These are phyloP conservation scores for Diplodia corticola DNA, from an alignment of 2,329 filamentous ascomycete genomes.

Conservation along the genomic window DNA sequence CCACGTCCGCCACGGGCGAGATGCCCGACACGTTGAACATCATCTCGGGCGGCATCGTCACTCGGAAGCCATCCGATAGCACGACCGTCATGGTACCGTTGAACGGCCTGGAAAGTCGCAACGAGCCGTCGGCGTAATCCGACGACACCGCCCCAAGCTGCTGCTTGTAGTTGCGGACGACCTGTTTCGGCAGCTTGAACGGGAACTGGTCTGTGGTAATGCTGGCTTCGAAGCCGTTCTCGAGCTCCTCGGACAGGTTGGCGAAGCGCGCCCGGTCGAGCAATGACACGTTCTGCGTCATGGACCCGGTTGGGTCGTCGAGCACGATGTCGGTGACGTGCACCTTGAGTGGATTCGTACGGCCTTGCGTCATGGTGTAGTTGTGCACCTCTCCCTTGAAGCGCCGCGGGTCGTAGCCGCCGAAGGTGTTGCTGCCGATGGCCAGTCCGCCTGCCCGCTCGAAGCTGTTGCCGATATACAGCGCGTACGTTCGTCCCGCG, in stretches of 20 bases:
- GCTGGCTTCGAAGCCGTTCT: conserved; percentile 40
- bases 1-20: conserved; percentile 35
- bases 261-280: conserved; percentile 36
- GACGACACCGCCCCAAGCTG: conserved; percentile 33
- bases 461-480: conserved; percentile 47
- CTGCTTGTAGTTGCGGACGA: conserved; percentile 44
- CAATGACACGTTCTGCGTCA: conserved; percentile 37
- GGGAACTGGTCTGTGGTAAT: conserved; percentile 47
- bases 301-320: conserved; percentile 28
- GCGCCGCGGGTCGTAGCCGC: conserved; percentile 47
- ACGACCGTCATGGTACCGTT: conserved; percentile 44
- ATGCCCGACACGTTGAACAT: conserved; percentile 39
- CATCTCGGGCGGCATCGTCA: conserved; percentile 43
- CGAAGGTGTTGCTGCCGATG: conserved; percentile 47
- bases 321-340: conserved; percentile 44
- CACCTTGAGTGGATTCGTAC: conserved; percentile 40
- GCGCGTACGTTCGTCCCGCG: conserved; percentile 43
- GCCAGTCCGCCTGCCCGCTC: conserved; percentile 43
- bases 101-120: conserved; percentile 41
- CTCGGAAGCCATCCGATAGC: conserved; percentile 42
- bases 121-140: conserved; percentile 38
- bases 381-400: conserved; percentile 40
- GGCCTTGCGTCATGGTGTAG: conserved; percentile 35
- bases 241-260: conserved; percentile 33
- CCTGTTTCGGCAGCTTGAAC: conserved; percentile 42